Evolutionary conservation across 2,329 filamentous ascomycete species (phyloP), one percentile per base, ranked within the genome.

Genomic region (Rosellinia necatrix): DNA sequence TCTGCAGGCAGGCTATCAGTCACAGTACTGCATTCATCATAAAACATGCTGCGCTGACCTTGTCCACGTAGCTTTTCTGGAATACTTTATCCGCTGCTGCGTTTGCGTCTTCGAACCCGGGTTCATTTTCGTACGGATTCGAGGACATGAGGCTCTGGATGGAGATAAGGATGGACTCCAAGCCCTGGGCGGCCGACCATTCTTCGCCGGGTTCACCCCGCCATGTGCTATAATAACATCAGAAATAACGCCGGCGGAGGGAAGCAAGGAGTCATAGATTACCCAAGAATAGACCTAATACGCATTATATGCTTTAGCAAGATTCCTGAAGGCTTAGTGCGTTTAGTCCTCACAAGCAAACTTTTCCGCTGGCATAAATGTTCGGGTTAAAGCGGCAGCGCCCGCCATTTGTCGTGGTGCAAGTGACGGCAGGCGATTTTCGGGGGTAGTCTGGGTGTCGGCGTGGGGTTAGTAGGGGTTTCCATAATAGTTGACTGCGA

Each of bases 71-170:
- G 8, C 84, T 79, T 59, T 83, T 81, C 72, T 92, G 90, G 56
- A 86, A 81, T 72, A 86, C 85, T 73, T 90, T 88, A 71, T 96
- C 91, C 3, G 80, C 75, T 1, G 80, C 75, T 7, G 83, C 80
- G 41, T 87, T 88, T 10, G 87, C 83, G 57, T 89, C 82, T 71
- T 97, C 93, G 65, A 91, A 97, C 5, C 94, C 94, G 1, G 94
- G 94, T 71, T 99, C 94, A 66, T 97, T 97, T 70, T 94, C 91
- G 73, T 96, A 97, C 0, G 93, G 94, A 66, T 97, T 96, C 24
- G 85, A 76, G 1, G 92, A 96, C 88, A 99, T 92, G 40, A 99
- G 79, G 71, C 92, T 97, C 74, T 99, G 94, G 54, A 99, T 97
- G 4, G 93, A 97, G 49, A 97, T 84, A 43, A 99, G 75, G 44